These are phyloP conservation scores for Fusarium decemcellulare DNA, from an alignment of 2,329 filamentous ascomycete species.

Conservation along the genomic window DNA sequence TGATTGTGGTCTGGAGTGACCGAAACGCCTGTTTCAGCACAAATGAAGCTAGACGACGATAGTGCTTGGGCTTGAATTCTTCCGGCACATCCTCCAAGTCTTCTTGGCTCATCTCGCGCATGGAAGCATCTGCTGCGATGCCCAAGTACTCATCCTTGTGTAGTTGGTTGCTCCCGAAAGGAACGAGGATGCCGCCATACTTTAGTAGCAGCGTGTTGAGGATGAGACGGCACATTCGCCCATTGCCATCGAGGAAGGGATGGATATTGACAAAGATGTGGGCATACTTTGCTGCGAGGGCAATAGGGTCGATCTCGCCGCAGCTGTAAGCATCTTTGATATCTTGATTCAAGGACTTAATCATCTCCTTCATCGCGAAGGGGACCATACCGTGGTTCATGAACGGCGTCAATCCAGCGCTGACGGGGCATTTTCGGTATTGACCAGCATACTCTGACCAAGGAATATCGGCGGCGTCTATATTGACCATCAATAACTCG, in stretches of 20 bases:
- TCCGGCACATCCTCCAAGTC: not conserved
- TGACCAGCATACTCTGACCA: slow-evolving; percentile 29
- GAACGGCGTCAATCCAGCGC: slow-evolving; percentile 9
- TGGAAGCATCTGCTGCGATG: not conserved
- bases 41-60: slow-evolving; percentile 10
- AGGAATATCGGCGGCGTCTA: slow-evolving; percentile 6
- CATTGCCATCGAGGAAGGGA: slow-evolving; percentile 55
- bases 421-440: slow-evolving; percentile 43
- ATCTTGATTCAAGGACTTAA: slow-evolving; percentile 40
- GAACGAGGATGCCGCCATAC: slow-evolving; percentile 10
- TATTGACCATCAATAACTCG: slow-evolving; percentile 29
- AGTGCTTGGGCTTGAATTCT: not conserved
- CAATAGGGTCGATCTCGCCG: slow-evolving; percentile 38
- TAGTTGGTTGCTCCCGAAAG: not conserved
- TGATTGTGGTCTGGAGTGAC: no score
- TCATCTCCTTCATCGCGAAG: slow-evolving; percentile 43
- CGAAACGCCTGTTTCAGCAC: not conserved
- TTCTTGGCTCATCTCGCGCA: not conserved
- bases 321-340: slow-evolving; percentile 20
- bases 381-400: slow-evolving; percentile 28
- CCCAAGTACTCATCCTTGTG: not conserved
- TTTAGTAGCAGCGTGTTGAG: slow-evolving; percentile 52
- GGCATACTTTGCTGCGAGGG: slow-evolving; percentile 46
- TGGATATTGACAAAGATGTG: slow-evolving; percentile 52
- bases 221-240: slow-evolving; percentile 50